Conservation (phyloP, 2,329 filamentous ascomycete species). For the Nemania sp. region DNA sequence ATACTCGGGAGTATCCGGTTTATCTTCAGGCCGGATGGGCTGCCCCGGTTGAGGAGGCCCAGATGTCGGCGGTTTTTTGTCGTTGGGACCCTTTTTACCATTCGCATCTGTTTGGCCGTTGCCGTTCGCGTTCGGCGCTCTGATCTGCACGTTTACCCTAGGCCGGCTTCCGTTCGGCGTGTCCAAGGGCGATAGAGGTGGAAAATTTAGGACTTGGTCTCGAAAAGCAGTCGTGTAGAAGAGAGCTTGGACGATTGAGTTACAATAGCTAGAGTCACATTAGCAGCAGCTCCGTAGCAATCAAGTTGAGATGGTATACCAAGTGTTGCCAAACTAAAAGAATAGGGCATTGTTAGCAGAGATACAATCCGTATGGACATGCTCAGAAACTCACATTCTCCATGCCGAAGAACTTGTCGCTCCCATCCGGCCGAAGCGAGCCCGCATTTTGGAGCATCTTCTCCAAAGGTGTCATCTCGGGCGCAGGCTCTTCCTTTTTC, state of each 20-base stretch:
- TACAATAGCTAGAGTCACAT: slow-evolving; percentile 75
- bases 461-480: slow-evolving; percentile 64
- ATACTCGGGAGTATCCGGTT: slow-evolving; percentile 91
- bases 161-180: slow-evolving; percentile 62
- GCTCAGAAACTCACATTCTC: slow-evolving; percentile 73
- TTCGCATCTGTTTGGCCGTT: slow-evolving; percentile 47
- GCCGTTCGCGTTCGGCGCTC: slow-evolving; percentile 57
- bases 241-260: slow-evolving; percentile 95
- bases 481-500: slow-evolving; percentile 61
- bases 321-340: slow-evolving; percentile 90
- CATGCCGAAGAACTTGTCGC: slow-evolving; percentile 97
- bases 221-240: slow-evolving; percentile 95
- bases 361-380: slow-evolving; percentile 13
- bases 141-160: slow-evolving; percentile 64
- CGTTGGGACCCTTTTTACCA: slow-evolving; percentile 57
- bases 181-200: slow-evolving; percentile 70
- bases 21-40: slow-evolving; percentile 77
- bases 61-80: slow-evolving; percentile 57
- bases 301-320: slow-evolving; percentile 59
- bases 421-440: slow-evolving; percentile 81
- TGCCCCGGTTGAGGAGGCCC: slow-evolving; percentile 59
- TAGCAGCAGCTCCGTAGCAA: slow-evolving; percentile 29
- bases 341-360: slow-evolving; percentile 43
- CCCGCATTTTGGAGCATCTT: slow-evolving; percentile 83
- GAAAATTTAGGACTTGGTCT: slow-evolving; percentile 91